Conservation (phyloP, 169 alveolate species). For the Cryptosporidium ubiquitum region DNA sequence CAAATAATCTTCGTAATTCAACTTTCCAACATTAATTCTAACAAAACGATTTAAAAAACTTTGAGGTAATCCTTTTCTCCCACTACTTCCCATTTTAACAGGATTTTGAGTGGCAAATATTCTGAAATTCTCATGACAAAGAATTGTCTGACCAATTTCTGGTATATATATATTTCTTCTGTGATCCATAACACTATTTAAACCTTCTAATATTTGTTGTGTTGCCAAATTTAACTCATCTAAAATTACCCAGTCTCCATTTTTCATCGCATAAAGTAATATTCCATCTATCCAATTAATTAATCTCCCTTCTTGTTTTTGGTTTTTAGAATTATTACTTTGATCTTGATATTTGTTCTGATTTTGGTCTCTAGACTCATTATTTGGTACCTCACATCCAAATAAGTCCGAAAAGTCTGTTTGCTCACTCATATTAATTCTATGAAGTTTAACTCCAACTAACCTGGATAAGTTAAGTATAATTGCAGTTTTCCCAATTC, state of each 20-base stretch:
- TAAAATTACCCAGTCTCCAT: slow-evolving; percentile 98
- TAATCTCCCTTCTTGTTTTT: slow-evolving; percentile 3
- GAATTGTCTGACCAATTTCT: slow-evolving; percentile 91
- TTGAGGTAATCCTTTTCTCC: slow-evolving; percentile 98
- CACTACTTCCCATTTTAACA: slow-evolving; percentile 93
- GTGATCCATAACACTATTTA: slow-evolving; percentile 98
- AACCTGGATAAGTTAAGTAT: slow-evolving; percentile 90
- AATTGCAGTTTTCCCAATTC: slow-evolving; percentile 98
- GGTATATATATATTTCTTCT: slow-evolving; percentile 97
- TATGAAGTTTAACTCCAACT: slow-evolving; percentile 86
- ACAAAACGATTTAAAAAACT: slow-evolving; percentile 98
- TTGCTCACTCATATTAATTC: slow-evolving; percentile 95
- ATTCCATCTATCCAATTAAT: slow-evolving; percentile 98
- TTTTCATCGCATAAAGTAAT: slow-evolving; percentile 93
- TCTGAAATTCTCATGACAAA: slow-evolving; percentile 94
- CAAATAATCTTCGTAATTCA: slow-evolving; percentile 85
- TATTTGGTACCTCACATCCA: slow-evolving; percentile 89
- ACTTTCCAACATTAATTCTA: slow-evolving; percentile 90
- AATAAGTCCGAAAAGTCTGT: slow-evolving; percentile 95
- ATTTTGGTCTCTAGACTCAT: slow-evolving; percentile 14
- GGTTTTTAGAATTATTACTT: neutral
- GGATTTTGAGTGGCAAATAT: slow-evolving; percentile 99
- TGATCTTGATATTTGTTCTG: neutral
- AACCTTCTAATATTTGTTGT: slow-evolving; percentile 98
- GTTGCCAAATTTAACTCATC: slow-evolving; percentile 99